Base-by-base conservation (phyloP, 768 basidiomycete species). In the Rhizopogon vesiculosus region DNA sequence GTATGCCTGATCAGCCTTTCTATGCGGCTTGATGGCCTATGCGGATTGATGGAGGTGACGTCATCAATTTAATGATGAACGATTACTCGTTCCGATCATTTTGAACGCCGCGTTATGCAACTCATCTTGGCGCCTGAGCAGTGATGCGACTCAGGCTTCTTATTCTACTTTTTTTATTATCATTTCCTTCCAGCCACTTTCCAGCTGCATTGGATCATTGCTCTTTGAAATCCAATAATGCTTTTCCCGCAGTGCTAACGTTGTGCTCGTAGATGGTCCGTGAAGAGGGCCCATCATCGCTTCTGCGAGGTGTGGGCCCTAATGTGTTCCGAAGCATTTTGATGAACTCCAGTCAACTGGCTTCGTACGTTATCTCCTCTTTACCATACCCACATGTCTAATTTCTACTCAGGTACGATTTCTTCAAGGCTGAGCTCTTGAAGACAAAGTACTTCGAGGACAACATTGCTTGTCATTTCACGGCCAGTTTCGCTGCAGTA, bases 281-380 rank as follows among this genome's bases (percentile, higher is more conserved):
- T 1, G 92, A 95, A 68, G 93, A 96, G 71, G 93, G 93, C 4
- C 58, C 76, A 15, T 87, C 86, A 0, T 89, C 90, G 0, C 82
- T 93, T 49, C 74, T 69, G 16, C 84, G 93, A 31, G 93, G 93
- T 22, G 78, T 89, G 5, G 85, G 80, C 3, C 93, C 93, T 0
- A 96, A 96, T 62, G 85, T 93, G 6, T 86, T 93, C 68, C 82
- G 93, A 67, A 87, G 92, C 1, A 65, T 93, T 13, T 69, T 95
- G 59, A 94, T 94, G 92, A 95, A 94, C 68, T 90, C 91, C 48
- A 89, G 87, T 73, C 93, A 96, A 68, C 83, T 95, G 25, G 93
- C 91, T 1, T 92, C 91, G 85, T 91, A 67, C 68, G 89, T 76
- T 5, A 16, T 56, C 15, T 16, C 33, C 38, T 25, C 22, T 48